These are phyloP conservation scores for Lentithecium fluviatile DNA, from an alignment of 495 filamentous ascomycete species.

Conservation along the genomic window DNA sequence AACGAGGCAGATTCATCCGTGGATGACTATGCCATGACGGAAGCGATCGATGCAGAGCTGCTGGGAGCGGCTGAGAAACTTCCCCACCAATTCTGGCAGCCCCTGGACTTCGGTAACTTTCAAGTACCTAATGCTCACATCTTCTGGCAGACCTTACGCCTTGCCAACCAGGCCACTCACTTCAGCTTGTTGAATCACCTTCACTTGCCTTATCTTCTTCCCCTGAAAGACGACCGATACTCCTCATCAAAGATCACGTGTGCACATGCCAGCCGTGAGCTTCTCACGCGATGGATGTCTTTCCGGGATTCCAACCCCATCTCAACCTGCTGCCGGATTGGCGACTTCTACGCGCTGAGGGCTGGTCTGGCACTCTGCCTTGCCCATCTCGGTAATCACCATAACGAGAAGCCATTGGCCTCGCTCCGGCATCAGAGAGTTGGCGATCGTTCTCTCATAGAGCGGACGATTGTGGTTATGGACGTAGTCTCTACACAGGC, in stretches of 20 bases:
- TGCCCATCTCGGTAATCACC: conserved; percentile 36
- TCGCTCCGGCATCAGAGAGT: conserved; percentile 46
- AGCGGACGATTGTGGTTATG: conserved; percentile 45
- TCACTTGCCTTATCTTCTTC: conserved; percentile 26
- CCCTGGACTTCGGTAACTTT: conserved; percentile 5
- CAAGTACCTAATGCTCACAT: neutral
- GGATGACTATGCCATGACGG: conserved; percentile 9
- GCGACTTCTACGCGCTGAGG: conserved; percentile 46
- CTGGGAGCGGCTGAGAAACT: conserved; percentile 26
- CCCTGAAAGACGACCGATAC: conserved; percentile 10
- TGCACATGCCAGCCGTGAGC: conserved; percentile 43
- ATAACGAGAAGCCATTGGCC: conserved; percentile 12
- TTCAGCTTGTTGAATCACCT: conserved; percentile 16
- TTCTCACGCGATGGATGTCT: conserved; percentile 41
- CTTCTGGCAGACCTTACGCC: conserved; percentile 16
- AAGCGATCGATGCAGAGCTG: conserved; percentile 17
- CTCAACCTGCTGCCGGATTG: conserved; percentile 41
- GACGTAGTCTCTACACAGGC: conserved; percentile 12
- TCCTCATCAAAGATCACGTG: conserved; percentile 44
- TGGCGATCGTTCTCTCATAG: conserved; percentile 48
- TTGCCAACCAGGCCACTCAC: conserved; percentile 23
- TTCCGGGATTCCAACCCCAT: conserved; percentile 35
- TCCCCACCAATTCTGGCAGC: conserved; percentile 15
- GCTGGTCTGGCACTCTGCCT: conserved; percentile 34
- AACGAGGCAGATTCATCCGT: neutral